Conservation (phyloP, 768 basidiomycete species). For the Multifurca ochricompacta region DNA sequence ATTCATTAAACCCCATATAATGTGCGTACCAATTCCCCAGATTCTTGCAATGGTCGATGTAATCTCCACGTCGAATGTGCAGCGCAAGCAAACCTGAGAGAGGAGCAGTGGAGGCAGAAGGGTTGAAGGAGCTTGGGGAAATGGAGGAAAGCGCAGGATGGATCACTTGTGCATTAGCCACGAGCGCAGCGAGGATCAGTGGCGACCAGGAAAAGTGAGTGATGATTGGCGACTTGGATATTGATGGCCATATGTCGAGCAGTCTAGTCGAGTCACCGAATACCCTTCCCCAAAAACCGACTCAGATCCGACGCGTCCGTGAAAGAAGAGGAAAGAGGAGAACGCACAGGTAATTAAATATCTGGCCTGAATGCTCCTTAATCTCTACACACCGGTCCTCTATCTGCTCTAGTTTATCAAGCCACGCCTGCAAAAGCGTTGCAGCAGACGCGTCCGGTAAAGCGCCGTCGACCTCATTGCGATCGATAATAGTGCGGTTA, state of each 20-base stretch:
- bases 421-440: slow-evolving; percentile 33
- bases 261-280: slow-evolving; percentile 29
- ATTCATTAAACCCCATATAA: slow-evolving; percentile 39
- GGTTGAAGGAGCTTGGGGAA: not conserved
- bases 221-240: slow-evolving; percentile 30
- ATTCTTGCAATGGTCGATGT: slow-evolving; percentile 33
- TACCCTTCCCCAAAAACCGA: slow-evolving; percentile 25
- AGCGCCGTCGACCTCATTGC: slow-evolving; percentile 27
- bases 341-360: slow-evolving; percentile 34
- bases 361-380: slow-evolving; percentile 27
- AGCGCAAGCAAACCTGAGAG: slow-evolving; percentile 37
- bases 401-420: slow-evolving; percentile 28
- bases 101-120: slow-evolving; percentile 17
- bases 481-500: slow-evolving; percentile 29
- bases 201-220: slow-evolving; percentile 35
- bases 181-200: slow-evolving; percentile 29
- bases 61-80: slow-evolving; percentile 47
- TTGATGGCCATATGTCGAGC: slow-evolving; percentile 30
- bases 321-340: not conserved
- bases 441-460: slow-evolving; percentile 24
- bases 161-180: slow-evolving; percentile 26
- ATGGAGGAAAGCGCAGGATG: slow-evolving; percentile 6
- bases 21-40: slow-evolving; percentile 30
- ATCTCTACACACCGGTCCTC: slow-evolving; percentile 37
- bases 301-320: not conserved